A percentile compares a stretch with the other conserved stretches of the same genome.
Evolutionary conservation across 345 rosid species (phyloP).

Genomic region (Heritiera fomes): DNA sequence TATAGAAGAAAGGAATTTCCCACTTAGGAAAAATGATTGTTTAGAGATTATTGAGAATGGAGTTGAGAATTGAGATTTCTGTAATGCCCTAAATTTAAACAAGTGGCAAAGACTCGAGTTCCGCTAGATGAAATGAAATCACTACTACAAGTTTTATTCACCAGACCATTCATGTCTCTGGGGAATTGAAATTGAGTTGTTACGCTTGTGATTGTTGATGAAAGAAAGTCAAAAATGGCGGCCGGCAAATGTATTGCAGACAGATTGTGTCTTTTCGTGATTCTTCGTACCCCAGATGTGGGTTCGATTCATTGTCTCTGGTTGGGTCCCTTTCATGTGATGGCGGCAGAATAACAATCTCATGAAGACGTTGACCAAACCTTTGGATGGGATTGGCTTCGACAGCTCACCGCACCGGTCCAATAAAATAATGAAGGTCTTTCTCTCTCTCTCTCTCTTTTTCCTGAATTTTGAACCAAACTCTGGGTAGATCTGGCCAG

Average conservation of each 20-base stretch:
- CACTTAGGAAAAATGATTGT: conserved; percentile 2
- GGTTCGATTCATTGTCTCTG: background rate
- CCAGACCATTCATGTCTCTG: background rate
- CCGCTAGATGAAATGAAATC: background rate
- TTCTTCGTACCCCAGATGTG: background rate
- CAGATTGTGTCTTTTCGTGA: background rate
- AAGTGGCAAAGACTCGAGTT: background rate
- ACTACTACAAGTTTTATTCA: background rate
- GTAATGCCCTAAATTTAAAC: background rate
- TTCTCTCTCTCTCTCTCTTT: too few species aligned
- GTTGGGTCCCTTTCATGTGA: background rate
- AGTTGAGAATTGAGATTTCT: background rate
- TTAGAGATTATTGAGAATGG: conserved; percentile 10
- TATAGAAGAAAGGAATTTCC: conserved; percentile 1
- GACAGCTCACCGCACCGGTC: background rate
- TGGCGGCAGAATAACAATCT: background rate
- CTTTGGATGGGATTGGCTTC: background rate
- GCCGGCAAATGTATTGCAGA: too few species aligned
- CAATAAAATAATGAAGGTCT: too few species aligned
- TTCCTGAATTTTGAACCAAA: background rate
- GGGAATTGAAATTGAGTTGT: background rate
- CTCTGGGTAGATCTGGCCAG: background rate
- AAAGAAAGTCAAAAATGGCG: too few species aligned
- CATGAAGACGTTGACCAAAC: background rate
- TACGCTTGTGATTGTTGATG: background rate